A percentile compares a stretch with the other conserved stretches of the same genome.
These are phyloP conservation scores for Rubroboletus pulcherrimus DNA, from an alignment of 768 basidiomycete genomes.

Conservation along the genomic window DNA sequence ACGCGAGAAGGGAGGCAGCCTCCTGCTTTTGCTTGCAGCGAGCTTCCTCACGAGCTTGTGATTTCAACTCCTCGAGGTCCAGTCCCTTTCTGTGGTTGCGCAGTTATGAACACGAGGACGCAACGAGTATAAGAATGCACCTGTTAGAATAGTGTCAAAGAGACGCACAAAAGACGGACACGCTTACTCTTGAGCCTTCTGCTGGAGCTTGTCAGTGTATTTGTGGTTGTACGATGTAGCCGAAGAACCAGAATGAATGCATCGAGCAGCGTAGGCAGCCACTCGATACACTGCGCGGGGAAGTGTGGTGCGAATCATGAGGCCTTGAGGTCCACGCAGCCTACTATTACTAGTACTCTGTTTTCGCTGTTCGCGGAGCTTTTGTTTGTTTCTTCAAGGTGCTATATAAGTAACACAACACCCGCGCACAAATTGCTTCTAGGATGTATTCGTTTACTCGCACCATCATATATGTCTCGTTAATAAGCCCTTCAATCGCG, in stretches of 20 bases:
- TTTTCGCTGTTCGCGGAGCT: background rate
- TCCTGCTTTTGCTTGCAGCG: conserved; percentile 31
- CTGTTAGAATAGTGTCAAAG: conserved; percentile 14
- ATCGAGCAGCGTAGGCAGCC: conserved; percentile 3
- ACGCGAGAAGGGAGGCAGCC: conserved; percentile 10
- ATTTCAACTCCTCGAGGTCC: conserved; percentile 35
- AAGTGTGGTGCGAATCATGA: conserved; percentile 1
- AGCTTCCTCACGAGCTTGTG: conserved; percentile 27
- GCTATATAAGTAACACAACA: background rate
- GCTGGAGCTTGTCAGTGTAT: conserved; percentile 68
- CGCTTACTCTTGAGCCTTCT: conserved; percentile 62
- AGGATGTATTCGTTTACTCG: conserved; percentile 17
- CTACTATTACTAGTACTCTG: no score
- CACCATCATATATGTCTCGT: conserved; percentile 17
- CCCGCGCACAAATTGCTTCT: background rate
- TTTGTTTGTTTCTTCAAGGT: background rate
- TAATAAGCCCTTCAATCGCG: conserved; percentile 26
- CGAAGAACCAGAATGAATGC: conserved; percentile 11
- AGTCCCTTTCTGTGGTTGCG: conserved; percentile 40
- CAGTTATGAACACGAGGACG: conserved; percentile 1
- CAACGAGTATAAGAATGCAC: conserved; percentile 7
- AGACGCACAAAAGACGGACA: conserved; percentile 7
- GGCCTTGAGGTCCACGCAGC: background rate
- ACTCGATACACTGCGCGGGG: background rate
- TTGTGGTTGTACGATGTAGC: conserved; percentile 38